Conservation (phyloP, 2,329 filamentous ascomycete genomes). For the Venturiaceae sp. region DNA sequence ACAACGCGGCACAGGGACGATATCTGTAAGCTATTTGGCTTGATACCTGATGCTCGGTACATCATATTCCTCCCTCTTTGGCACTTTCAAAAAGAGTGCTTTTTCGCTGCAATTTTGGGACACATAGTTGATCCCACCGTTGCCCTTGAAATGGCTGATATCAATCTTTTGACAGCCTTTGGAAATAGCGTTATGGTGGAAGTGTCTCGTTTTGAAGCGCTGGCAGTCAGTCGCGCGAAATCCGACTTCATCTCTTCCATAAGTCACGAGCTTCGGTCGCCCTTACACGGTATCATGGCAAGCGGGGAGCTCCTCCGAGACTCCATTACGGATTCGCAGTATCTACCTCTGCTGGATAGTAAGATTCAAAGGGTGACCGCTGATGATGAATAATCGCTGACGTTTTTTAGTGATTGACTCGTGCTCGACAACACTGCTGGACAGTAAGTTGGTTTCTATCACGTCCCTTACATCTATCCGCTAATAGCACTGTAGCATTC, state of each 20-base stretch:
- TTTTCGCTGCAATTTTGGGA: slow-evolving; percentile 16
- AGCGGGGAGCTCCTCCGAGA: slow-evolving; percentile 12
- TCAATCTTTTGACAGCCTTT: slow-evolving; percentile 43
- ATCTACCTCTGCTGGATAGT: slow-evolving; percentile 18
- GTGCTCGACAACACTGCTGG: slow-evolving; percentile 31
- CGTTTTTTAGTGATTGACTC: slow-evolving; percentile 28
- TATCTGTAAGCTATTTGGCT: not conserved
- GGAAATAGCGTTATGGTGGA: slow-evolving; percentile 48
- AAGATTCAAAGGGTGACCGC: no score
- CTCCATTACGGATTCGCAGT: not conserved
- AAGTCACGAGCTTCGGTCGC: slow-evolving; percentile 24
- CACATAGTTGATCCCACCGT: slow-evolving; percentile 23
- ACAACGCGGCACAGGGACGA: not conserved
- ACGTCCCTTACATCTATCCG: no score
- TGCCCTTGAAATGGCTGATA: slow-evolving; percentile 36
- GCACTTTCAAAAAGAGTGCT: slow-evolving; percentile 2
- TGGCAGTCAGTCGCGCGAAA: slow-evolving; percentile 30
- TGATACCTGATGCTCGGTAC: slow-evolving; percentile 1
- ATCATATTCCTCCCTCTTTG: slow-evolving; percentile 8
- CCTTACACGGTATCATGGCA: slow-evolving; percentile 18
- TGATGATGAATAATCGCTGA: no score
- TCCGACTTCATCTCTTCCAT: slow-evolving; percentile 33
- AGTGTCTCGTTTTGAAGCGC: slow-evolving; percentile 41
- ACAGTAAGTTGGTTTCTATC: no score
- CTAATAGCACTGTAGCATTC: no score